Base-by-base conservation (phyloP, 2,329 filamentous ascomycete species). In the Orbilia brochopaga region DNA sequence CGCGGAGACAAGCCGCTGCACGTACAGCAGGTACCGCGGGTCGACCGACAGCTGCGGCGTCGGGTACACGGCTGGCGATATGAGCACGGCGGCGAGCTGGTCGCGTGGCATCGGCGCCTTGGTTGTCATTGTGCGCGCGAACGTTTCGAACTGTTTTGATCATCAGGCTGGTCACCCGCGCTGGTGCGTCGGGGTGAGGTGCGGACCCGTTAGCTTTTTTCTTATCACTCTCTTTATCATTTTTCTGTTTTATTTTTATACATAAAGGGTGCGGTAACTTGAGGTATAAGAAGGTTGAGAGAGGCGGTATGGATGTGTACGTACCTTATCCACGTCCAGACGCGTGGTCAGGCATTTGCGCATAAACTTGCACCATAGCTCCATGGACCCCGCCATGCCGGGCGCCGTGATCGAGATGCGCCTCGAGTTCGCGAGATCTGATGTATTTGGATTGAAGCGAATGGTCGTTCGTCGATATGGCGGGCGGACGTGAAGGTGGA, bases 1-100 rank as follows among this genome's bases (percentile, higher is more conserved):
- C 53, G 82, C 81, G 32, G 81, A 79, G 48, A 84, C 81, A 52
- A 89, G 82, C 17, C 82, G 79, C 74, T 87, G 82, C 8, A 88
- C 77, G 76, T 88, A 89, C n/a, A 81, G 82, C 0, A 83, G 82
- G 7, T 87, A 81, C 73, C 85, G 83, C 7, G 85, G 84, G 74
- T 89, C 86, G 75, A 87, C 82, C 64, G 79, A 83, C 30, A 74
- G 64, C 60, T 76, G 84, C 80, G 73, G 77, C 74, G 74, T 79
- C 76, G 73, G 58, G 55, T 78, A 77, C 19, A 80, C 79, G 48
- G 82, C 81, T 1, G 87, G 86, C 23, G 82, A 82, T 44, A 89
- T 80, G 75, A 87, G 83, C 58, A 88, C 78, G 74, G 87, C 83
- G 79, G 86, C 85, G 73, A 88, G 79, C 65, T 81, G 78, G 10